Evolutionary conservation across 148 eudicot genomes (phyloP).

Genomic region (Nepenthes mirabilis): DNA sequence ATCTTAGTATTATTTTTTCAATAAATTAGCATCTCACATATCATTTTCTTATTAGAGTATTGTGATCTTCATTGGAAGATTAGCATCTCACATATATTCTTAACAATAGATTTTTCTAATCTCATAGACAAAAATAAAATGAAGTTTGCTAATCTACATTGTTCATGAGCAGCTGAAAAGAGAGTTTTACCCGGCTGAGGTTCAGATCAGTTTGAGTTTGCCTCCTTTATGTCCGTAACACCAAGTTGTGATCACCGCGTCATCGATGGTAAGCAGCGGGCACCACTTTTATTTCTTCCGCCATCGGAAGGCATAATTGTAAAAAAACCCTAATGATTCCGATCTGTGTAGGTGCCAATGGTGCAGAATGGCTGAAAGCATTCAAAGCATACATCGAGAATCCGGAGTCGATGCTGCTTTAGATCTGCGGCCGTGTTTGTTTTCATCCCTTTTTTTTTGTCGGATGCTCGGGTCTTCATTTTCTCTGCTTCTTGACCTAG

Average conservation of each 20-base stretch:
- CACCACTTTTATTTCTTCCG: background rate
- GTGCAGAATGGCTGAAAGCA: slow-evolving; percentile 95
- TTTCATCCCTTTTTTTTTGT: background rate
- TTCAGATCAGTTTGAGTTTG: slow-evolving; percentile 53
- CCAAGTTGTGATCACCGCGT: slow-evolving; percentile 97
- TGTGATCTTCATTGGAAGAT: too few relatives aligned
- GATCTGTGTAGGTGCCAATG: slow-evolving; percentile 62
- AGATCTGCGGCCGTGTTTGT: background rate
- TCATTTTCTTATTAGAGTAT: too few relatives aligned
- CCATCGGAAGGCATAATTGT: background rate
- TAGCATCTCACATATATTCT: too few relatives aligned
- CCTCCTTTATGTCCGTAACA: slow-evolving; percentile 76
- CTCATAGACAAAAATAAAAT: background rate
- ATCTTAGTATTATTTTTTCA: too few relatives aligned
- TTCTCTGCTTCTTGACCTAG: background rate
- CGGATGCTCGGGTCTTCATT: background rate
- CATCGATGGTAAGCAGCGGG: slow-evolving; percentile 60
- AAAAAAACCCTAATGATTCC: background rate
- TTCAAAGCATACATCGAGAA: slow-evolving; percentile 93
- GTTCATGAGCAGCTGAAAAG: slow-evolving; percentile 64
- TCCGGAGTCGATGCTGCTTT: slow-evolving; percentile 63
- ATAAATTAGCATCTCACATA: too few relatives aligned
- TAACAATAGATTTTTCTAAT: too few relatives aligned
- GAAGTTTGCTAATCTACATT: background rate
- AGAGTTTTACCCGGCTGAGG: slow-evolving; percentile 63